phyloP scores from a whole-genome alignment of 495 filamentous ascomycete genomes.

The Hypoxylon fuscum region DNA sequence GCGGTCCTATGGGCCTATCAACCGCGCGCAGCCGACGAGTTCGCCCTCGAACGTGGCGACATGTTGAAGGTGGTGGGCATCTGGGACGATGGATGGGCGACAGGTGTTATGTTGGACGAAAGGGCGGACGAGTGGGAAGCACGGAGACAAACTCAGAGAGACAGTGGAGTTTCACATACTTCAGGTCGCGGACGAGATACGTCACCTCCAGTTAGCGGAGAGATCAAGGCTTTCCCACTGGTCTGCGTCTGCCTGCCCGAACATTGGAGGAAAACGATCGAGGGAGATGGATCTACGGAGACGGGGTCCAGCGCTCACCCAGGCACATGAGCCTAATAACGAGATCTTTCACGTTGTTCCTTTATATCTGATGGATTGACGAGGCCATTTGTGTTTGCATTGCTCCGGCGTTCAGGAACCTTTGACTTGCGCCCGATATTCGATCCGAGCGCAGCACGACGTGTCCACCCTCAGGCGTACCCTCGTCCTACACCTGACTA shows the following conservation, averaged over 20 bases:
- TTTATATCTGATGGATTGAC: constrained; percentile 49
- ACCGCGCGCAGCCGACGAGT: constrained; percentile 92
- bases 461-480: constrained; percentile 10
- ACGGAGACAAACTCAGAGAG: constrained; percentile 78
- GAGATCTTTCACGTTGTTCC: constrained; percentile 30
- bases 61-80: constrained; percentile 99
- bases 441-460: constrained; percentile 29
- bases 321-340: constrained; percentile 44
- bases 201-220: constrained; percentile 76
- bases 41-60: constrained; percentile 91
- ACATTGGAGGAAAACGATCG: constrained; percentile 97
- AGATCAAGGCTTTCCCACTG: constrained; percentile 97
- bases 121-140: constrained; percentile 88
- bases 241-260: constrained; percentile 98
- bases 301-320: constrained; percentile 59
- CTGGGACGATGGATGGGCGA: constrained; percentile 99
- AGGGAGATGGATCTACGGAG: constrained; percentile 76
- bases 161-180: constrained; percentile 91
- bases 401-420: constrained; percentile 42
- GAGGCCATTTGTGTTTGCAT: constrained; percentile 52
- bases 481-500: constrained; percentile 6
- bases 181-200: constrained; percentile 66
- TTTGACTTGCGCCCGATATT: constrained; percentile 26
- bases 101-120: constrained; percentile 83
- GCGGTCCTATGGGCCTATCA: constrained; percentile 96